phyloP scores from a whole-genome alignment of 192 early-diverging fungal genomes.

The Umbelopsis sp. region DNA sequence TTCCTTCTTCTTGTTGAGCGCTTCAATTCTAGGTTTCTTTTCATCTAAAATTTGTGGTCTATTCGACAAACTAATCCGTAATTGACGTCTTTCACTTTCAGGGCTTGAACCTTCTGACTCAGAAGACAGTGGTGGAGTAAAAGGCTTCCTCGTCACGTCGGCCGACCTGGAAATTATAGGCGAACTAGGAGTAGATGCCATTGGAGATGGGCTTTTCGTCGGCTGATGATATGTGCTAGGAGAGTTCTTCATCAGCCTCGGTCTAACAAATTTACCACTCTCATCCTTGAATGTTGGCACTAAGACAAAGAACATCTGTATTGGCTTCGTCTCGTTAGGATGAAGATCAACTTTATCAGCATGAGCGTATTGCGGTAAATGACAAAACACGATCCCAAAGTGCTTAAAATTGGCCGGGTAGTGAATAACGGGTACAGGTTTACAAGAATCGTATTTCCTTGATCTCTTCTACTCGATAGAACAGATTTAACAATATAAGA shows the following conservation, averaged over 20 bases:
- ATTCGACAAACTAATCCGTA: too few species aligned
- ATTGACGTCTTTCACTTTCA: too few species aligned
- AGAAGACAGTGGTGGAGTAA: too few species aligned
- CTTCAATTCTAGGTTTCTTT: too few species aligned
- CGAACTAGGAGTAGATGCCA: too few species aligned
- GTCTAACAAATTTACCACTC: background rate
- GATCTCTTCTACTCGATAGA: background rate
- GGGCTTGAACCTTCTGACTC: too few species aligned
- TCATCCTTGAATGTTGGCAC: conserved; percentile 1
- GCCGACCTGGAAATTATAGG: too few species aligned
- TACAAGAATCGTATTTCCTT: background rate
- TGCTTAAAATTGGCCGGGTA: conserved; percentile 5
- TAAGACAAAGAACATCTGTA: conserved; percentile 6
- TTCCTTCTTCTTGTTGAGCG: too few species aligned
- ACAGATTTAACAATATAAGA: background rate
- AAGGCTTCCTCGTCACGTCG: too few species aligned
- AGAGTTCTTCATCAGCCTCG: background rate
- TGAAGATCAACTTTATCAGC: background rate
- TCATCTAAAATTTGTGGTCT: too few species aligned
- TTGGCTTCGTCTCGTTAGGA: background rate
- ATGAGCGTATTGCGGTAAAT: conserved; percentile 1
- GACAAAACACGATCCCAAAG: conserved; percentile 1
- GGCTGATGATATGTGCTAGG: too few species aligned
- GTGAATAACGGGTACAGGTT: background rate
- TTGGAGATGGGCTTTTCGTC: too few species aligned